Evolutionary conservation across 441 rosid genomes (phyloP).

Genomic region (Populus trichocarpa): DNA sequence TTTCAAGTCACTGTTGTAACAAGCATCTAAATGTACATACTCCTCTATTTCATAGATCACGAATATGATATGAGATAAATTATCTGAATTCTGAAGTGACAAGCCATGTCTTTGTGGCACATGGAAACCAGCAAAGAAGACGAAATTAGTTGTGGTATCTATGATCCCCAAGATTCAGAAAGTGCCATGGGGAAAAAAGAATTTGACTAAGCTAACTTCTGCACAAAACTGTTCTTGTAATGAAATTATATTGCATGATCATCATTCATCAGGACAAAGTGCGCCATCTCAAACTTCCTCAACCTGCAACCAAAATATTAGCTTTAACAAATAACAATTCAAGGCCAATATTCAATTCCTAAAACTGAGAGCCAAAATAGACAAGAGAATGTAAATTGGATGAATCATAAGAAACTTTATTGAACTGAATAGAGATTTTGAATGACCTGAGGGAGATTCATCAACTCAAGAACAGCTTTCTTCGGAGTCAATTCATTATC

Average conservation of each 20-base stretch:
- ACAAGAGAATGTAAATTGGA: too few species aligned
- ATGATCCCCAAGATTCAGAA: too few species aligned
- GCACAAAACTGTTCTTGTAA: neutral
- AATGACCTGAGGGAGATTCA: slow-evolving; percentile 90
- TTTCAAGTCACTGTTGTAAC: too few species aligned
- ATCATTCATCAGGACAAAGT: neutral
- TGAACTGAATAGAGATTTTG: slow-evolving; percentile 1
- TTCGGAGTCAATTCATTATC: slow-evolving; percentile 81
- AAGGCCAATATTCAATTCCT: neutral
- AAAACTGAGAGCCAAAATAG: neutral
- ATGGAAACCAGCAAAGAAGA: too few species aligned
- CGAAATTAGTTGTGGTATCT: too few species aligned
- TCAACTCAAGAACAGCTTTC: slow-evolving; percentile 77
- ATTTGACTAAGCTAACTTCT: neutral
- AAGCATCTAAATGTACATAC: too few species aligned
- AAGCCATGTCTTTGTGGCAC: too few species aligned
- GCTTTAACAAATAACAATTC: neutral
- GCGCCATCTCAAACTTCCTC: slow-evolving; percentile 65
- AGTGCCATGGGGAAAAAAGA: neutral
- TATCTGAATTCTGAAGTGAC: too few species aligned
- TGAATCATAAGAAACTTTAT: neutral
- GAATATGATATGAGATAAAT: too few species aligned
- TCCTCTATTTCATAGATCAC: too few species aligned
- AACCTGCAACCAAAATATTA: slow-evolving; percentile 39
- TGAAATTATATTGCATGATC: neutral